Evolutionary conservation across 768 basidiomycete genomes (phyloP), one percentile per base, ranked within the genome.

Genomic region (Phylloporus sp.): DNA sequence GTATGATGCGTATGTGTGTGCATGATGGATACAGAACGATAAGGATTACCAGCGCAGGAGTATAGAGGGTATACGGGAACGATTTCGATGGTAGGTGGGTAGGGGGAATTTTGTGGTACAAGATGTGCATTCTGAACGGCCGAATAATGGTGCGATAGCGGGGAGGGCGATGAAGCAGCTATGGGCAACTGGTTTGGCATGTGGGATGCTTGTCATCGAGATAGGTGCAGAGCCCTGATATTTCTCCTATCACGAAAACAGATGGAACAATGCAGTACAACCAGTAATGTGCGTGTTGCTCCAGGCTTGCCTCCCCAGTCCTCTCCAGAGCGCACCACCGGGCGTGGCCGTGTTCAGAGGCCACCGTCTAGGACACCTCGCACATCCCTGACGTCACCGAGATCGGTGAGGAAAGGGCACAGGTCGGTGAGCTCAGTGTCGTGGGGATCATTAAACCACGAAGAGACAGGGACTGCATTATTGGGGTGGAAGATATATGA

Each of bases 401-500:
- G 78, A 71, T 99, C 97, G 31, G 89, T 74, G 56, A 99, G 79
- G 80, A 99, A 98, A 26, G 94, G 92, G 50, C 94, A 85, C 46
- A 98, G 76, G 71, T 98, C 95, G 35, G 91, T 97, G 57, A 99
- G 79, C 69, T 98, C 95, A 42, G 95, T 95, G 67, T 98, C 95
- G 63, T 97, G 95, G 10, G 95, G 95, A 71, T 94, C 94, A 70
- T 97, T 98, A 76, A 99, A 99, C 97, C 97, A 99, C 51, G 91
- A 94, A 38, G 95, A 97, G 54, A 99, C 95, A 12, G 97, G 97
- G 5, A 98, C 95, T 34, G 97, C 97, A 67, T 98, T 98, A 74
- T 97, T 95, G 15, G 94, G 94, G 66, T 99, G 95, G 80, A 99
- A 99, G 54, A 98, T 95, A 71, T 98, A 99, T 12, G 92, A 97